Evolutionary conservation across 1,284 basidiomycete genomes (phyloP).

Genomic region (Rhodotorula sp.): DNA sequence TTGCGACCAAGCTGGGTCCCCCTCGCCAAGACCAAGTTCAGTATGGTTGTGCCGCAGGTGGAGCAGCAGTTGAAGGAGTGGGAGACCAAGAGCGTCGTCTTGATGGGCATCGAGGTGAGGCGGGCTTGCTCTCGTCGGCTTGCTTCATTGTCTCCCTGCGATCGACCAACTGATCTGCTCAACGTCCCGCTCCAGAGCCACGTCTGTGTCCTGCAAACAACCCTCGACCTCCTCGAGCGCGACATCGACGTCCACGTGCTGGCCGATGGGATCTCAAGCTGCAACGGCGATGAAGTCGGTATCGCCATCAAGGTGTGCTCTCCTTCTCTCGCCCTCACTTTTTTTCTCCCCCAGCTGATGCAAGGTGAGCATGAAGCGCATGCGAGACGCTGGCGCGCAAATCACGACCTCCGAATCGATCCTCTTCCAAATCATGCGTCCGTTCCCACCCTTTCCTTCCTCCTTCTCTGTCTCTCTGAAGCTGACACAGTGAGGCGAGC

Average conservation of each 20-base stretch:
- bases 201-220: slow-evolving; percentile 65
- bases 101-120: slow-evolving; percentile 80
- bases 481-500: background rate
- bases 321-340: no score
- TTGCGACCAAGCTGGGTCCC: slow-evolving; percentile 52
- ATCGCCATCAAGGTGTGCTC: slow-evolving; percentile 49
- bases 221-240: slow-evolving; percentile 52
- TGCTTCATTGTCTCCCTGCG: background rate
- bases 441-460: slow-evolving; percentile 38
- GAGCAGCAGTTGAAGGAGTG: slow-evolving; percentile 55
- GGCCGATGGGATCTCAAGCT: slow-evolving; percentile 79
- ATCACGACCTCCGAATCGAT: slow-evolving; percentile 79
- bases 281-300: slow-evolving; percentile 58
- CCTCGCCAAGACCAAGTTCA: slow-evolving; percentile 58
- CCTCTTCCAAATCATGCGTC: slow-evolving; percentile 71
- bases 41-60: slow-evolving; percentile 73
- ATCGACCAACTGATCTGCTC: slow-evolving; percentile 8
- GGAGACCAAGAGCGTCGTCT: slow-evolving; percentile 61
- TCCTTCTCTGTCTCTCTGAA: background rate
- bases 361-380: slow-evolving; percentile 54
- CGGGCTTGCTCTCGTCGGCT: background rate
- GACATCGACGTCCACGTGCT: slow-evolving; percentile 65
- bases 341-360: background rate
- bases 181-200: slow-evolving; percentile 60
- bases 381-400: slow-evolving; percentile 68